Percentiles rank a stretch among this genome's conserved stretches.
Evolutionary conservation across 83 land plant genomes (phyloP).

Genomic region (Diphasiastrum complanatum): DNA sequence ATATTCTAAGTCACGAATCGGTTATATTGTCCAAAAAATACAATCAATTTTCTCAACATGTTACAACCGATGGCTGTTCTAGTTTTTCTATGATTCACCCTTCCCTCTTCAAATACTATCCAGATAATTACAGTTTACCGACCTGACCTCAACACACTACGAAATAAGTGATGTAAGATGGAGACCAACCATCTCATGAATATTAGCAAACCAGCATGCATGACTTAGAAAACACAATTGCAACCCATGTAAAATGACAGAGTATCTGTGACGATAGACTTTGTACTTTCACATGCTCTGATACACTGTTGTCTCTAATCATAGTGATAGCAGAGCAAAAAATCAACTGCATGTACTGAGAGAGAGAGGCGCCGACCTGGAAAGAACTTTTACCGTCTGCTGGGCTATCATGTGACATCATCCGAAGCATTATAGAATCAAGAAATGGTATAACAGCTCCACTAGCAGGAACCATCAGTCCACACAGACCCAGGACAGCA

Average conservation of each 20-base stretch:
- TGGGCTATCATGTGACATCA: slow-evolving; percentile 92
- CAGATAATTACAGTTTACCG: too few relatives aligned
- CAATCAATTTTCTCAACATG: not conserved
- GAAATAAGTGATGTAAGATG: too few relatives aligned
- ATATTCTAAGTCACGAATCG: not conserved
- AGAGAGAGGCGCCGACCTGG: slow-evolving; percentile 46
- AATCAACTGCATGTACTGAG: not conserved
- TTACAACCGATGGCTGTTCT: not conserved
- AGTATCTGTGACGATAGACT: too few relatives aligned
- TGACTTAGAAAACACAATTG: too few relatives aligned
- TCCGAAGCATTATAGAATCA: slow-evolving; percentile 88
- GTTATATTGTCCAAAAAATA: not conserved
- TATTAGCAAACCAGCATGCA: too few relatives aligned
- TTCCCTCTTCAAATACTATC: too few relatives aligned
- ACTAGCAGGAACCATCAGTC: slow-evolving; percentile 92
- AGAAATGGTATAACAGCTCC: slow-evolving; percentile 67
- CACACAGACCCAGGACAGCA: slow-evolving; percentile 83
- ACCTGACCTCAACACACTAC: too few relatives aligned
- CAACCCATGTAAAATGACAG: too few relatives aligned
- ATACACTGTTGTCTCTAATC: not conserved
- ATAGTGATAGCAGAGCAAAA: not conserved
- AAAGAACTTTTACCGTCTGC: slow-evolving; percentile 96
- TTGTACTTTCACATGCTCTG: not conserved
- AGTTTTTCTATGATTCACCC: too few relatives aligned
- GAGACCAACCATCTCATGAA: too few relatives aligned